Evolutionary conservation across 306 rosid species (phyloP), one percentile per base, ranked within the genome.

Genomic region (Vachellia pachyceras): DNA sequence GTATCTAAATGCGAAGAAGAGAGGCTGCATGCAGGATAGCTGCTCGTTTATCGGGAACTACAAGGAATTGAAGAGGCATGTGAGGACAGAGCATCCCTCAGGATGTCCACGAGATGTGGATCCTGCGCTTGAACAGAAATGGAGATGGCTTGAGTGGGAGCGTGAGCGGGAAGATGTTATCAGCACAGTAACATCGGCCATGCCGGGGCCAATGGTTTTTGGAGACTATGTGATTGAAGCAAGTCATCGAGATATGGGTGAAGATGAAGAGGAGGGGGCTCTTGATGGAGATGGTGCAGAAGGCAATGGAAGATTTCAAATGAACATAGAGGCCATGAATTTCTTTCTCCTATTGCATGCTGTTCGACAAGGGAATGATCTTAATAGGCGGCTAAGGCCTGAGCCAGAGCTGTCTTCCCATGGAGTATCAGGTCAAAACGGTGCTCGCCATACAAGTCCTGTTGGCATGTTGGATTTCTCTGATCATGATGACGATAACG

Each of bases 131-230:
- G 99, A 96, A 82, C 98, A 92, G 83, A 96, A 94, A 79, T 96
- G 99, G 99, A 89, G 95, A 86, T 89, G 95, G 88, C 97, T 96
- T 41, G 98, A 93, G 85, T 91, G 96, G 82, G 98, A 96, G 84
- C 94, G 91, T 37, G 99, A 96, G 77, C 88, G 91, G 23, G 94
- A 96, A 76, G 99, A 96, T 82, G 98, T 92, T 83, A 94, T 96
- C 81, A 96, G 99, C 89, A 94, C 98, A 70, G 91, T 96, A 68
- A 90, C 90, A 69, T 92, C 98, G 33, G 76, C 98, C 76, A 92
- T 90, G 84, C 99, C 99, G 0, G 98, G 98, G 69, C 97, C 99
- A 73, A 88, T 93, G 89, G 90, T 96, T 55, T 90, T 90, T 10
- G 99, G 99, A 49, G 99, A 96, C 83, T 96, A 96, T 66, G 97